Evolutionary conservation across 73 alveolate genomes (phyloP), one percentile per base, ranked within the genome.

Genomic region (Effrenium voratum): DNA sequence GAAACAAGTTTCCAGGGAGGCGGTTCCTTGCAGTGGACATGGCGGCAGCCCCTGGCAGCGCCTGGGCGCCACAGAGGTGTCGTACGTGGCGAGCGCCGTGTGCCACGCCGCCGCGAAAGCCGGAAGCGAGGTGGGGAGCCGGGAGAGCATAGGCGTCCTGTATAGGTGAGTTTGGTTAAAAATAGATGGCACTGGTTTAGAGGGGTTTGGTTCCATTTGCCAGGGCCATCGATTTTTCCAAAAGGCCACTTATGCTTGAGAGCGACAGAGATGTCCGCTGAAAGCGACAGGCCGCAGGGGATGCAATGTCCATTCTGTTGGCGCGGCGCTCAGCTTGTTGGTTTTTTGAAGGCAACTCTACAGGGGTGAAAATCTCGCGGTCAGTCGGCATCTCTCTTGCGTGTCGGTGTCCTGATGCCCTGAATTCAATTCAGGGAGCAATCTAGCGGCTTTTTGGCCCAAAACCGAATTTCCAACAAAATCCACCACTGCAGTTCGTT

Each of bases 101-200:
- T 87, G 95, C 95, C 95, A 87, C 38, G 95, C 95, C 4, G 82
- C 82, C 26, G 84, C 80, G 43, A 87, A 52, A 26, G 84, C 76
- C 70, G 57, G 84, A 6, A 66, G 95, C 43, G 85, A 87, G 95
- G 95, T 40, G 63, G 46, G 32, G 55, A 3, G 47, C 76, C 24
- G 44, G 26, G 91, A 5, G 6, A 41, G 19, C 36, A 15, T 41
- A n/a, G 16, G 28, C 55, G 19, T 13, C 40, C 38, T 28, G 28
- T 15, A n/a, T 26, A 12, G 80, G 30, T 12, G 5, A 6, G 80
- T 30, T 41, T 6, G 15, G 52, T n/a, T n/a, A n/a, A n/a, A n/a
- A n/a, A n/a, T n/a, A n/a, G n/a, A n/a, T n/a, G n/a, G n/a, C n/a
- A n/a, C n/a, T n/a, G n/a, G n/a, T n/a, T n/a, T n/a, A n/a, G n/a